phyloP scores from a whole-genome alignment of 2,329 filamentous ascomycete genomes.

The Diaporthe capsici region DNA sequence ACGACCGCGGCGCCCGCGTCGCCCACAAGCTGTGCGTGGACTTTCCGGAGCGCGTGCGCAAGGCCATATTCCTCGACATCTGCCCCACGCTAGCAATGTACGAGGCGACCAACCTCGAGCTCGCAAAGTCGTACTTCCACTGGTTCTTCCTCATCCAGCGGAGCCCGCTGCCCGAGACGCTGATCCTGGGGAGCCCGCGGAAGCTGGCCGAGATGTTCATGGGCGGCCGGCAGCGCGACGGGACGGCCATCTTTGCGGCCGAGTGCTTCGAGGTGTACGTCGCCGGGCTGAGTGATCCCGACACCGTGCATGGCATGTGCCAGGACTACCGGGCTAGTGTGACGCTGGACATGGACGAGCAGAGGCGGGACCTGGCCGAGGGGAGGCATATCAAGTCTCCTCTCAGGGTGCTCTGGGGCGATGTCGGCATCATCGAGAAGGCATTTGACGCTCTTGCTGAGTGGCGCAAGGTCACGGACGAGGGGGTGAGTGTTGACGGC shows the following conservation, averaged over 20 bases:
- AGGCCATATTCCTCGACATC: constrained; percentile 64
- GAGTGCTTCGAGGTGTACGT: constrained; percentile 58
- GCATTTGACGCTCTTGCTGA: constrained; percentile 64
- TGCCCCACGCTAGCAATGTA: constrained; percentile 70
- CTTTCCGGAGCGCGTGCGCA: constrained; percentile 56
- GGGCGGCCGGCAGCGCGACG: constrained; percentile 55
- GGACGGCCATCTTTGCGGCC: constrained; percentile 51
- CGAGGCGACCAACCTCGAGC: constrained; percentile 55
- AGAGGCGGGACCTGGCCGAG: constrained; percentile 58
- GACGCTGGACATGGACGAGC: constrained; percentile 65
- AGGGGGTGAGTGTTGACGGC: constrained; percentile 54
- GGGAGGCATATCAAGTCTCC: constrained; percentile 61
- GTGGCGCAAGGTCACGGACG: constrained; percentile 62
- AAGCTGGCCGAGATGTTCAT: constrained; percentile 59
- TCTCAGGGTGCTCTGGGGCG: constrained; percentile 65
- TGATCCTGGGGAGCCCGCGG: constrained; percentile 56
- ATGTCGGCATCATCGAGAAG: constrained; percentile 62
- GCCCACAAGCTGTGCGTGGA: constrained; percentile 68
- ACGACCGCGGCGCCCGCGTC: constrained; percentile 70
- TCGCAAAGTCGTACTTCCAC: constrained; percentile 68
- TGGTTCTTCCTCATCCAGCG: constrained; percentile 72
- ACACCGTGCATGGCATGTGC: constrained; percentile 63
- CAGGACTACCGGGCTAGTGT: constrained; percentile 70
- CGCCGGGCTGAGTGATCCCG: constrained; percentile 56
- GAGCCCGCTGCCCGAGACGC: constrained; percentile 64